Conservation (phyloP, 208 protist genomes). For the Leishmania guyanensis region DNA sequence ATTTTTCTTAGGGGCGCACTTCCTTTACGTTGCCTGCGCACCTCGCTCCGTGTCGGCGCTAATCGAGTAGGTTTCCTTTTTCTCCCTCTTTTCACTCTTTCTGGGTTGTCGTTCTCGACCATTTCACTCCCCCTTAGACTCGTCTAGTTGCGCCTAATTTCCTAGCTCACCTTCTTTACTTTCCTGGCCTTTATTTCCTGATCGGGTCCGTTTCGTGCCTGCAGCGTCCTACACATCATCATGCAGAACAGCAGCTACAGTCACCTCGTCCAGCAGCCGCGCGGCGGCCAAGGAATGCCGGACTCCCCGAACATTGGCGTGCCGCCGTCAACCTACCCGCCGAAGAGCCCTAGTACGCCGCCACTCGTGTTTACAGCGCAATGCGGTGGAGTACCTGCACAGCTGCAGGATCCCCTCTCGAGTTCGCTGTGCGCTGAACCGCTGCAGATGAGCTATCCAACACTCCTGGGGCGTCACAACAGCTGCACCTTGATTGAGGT, state of each 20-base stretch:
- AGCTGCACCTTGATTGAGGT: constrained; percentile 39
- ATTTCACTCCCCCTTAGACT: background rate
- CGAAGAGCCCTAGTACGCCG: constrained; percentile 24
- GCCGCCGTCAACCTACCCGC: constrained; percentile 1
- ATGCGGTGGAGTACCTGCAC: constrained; percentile 21
- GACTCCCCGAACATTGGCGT: background rate
- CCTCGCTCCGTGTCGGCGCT: background rate
- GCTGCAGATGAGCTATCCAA: constrained; percentile 42
- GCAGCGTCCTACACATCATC: background rate
- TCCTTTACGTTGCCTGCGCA: background rate
- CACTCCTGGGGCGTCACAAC: constrained; percentile 29
- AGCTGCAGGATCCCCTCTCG: constrained; percentile 24
- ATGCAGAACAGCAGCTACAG: constrained; percentile 18
- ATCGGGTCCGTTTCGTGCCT: background rate
- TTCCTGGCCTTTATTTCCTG: background rate
- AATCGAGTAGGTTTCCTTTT: background rate
- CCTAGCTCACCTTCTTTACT: background rate
- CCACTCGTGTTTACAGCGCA: constrained; percentile 48
- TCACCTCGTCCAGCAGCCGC: background rate
- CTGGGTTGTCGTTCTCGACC: background rate
- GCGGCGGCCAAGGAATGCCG: background rate
- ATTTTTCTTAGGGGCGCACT: background rate
- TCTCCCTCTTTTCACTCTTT: background rate
- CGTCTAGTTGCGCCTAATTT: background rate
- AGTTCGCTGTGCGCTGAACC: constrained; percentile 33